phyloP scores from a whole-genome alignment of 306 rosid genomes.

The Clitoria ternatea region DNA sequence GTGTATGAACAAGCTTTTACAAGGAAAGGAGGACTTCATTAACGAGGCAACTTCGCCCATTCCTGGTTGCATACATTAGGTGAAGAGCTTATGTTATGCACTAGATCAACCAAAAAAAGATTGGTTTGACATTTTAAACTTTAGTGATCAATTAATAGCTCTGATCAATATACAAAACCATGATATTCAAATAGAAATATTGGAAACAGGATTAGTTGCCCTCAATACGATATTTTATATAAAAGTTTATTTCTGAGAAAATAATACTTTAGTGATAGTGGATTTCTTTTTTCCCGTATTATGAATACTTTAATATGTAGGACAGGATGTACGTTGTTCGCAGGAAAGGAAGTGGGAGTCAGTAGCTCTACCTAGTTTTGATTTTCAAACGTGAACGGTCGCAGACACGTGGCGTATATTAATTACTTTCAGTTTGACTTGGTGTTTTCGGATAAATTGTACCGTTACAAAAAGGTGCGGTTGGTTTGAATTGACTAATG shows the following conservation, averaged over 20 bases:
- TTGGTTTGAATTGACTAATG: neutral
- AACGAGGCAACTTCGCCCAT: neutral
- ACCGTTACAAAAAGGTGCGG: slow-evolving; percentile 3
- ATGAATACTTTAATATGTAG: neutral
- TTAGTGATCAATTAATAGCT: neutral
- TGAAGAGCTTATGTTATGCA: neutral
- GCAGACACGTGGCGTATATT: neutral
- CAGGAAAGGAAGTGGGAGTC: neutral
- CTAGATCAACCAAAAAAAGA: neutral
- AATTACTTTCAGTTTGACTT: neutral
- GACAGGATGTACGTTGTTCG: too few species aligned
- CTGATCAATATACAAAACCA: neutral
- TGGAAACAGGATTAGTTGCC: neutral
- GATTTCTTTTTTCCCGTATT: neutral
- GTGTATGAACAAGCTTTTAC: slow-evolving; percentile 15
- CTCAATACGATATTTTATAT: neutral
- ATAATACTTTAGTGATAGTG: neutral
- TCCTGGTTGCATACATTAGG: neutral
- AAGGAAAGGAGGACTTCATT: neutral
- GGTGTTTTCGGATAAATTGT: neutral
- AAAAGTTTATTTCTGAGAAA: neutral
- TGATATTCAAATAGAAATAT: neutral
- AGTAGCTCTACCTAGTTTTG: neutral
- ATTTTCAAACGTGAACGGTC: neutral
- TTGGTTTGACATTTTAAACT: neutral